Conservation (phyloP, 1,139 yeast genomes). For the Petasospora fabianii region DNA sequence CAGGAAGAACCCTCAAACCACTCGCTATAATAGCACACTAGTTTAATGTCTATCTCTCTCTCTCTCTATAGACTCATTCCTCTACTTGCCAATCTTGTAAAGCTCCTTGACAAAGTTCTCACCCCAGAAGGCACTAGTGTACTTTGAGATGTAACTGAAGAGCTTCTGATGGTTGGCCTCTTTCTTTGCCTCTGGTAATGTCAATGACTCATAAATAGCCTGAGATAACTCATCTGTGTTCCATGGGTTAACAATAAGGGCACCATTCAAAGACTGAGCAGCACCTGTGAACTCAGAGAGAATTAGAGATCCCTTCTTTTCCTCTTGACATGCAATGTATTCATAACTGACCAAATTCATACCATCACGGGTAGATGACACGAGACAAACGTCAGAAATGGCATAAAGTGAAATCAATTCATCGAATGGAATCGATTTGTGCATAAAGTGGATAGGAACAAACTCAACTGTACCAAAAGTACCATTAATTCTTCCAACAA, state of each 20-base stretch:
- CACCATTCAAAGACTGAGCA: constrained; percentile 95
- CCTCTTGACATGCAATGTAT: constrained; percentile 92
- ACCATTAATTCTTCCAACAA: constrained; percentile 96
- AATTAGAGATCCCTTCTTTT: constrained; percentile 79
- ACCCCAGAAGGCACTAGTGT: constrained; percentile 97
- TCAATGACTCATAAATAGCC: constrained; percentile 82
- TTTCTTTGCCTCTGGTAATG: constrained; percentile 78
- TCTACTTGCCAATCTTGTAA: constrained; percentile 35
- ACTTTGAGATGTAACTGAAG: constrained; percentile 83
- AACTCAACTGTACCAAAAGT: constrained; percentile 95
- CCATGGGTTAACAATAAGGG: constrained; percentile 95
- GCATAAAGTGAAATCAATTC: constrained; percentile 87
- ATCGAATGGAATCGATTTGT: constrained; percentile 83
- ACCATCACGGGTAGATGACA: constrained; percentile 94
- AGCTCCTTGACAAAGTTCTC: constrained; percentile 91
- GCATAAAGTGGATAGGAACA: constrained; percentile 96
- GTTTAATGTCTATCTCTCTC: no score
- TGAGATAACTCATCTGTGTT: constrained; percentile 90
- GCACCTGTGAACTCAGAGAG: constrained; percentile 97
- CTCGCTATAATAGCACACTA: no score
- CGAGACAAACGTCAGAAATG: constrained; percentile 85
- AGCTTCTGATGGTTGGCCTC: constrained; percentile 74
- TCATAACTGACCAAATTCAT: constrained; percentile 97
- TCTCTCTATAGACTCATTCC: no score
- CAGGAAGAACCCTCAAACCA: no score